Evolutionary conservation across 1,284 basidiomycete species (phyloP), one percentile per base, ranked within the genome.

Genomic region (Flammula alnicola): DNA sequence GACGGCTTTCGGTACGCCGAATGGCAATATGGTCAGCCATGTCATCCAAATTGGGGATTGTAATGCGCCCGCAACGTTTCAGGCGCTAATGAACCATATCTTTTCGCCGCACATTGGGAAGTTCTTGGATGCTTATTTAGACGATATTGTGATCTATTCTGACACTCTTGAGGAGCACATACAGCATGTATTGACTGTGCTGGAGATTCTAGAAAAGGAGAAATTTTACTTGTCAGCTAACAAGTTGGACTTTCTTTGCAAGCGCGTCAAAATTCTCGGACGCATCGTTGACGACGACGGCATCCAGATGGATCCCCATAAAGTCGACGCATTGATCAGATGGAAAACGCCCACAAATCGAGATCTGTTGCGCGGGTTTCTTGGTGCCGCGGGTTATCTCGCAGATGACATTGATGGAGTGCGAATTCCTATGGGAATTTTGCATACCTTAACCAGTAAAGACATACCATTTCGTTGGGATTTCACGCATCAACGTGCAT

Each of bases 401-500:
- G 63, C 64, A 0, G 62, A 68, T 45, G 62, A 71, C 33, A 55
- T 68, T 4, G 55, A 55, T 1, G 27, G 43, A 0, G 58, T 70
- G 0, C 39, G 60, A 0, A 55, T 71, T 7, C 67, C 66, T 6
- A 67, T 72, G 64, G 69, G 59, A 1, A 52, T 70, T 0, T 39
- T 75, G 1, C 62, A 60, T 14, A 54, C 48, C 0, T 37, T 69
- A 0, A 69, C 63, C 1, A 39, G 54, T 12, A 43, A 55, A 20
- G 38, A 41, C 5, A 46, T 55, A 0, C 57, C 58, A 0, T 74
- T 65, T 40, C 30, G 58, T 0, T 74, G 70, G 71, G 60, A 46
- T 0, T 55, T 55, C n/a, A 69, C 61, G 0, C 57, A 73, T 3
- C 67, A 74, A 38, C 44, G 62, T 0, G 69, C 69, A 0, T 75